These are phyloP conservation scores for Boletus rubescentipes DNA, from an alignment of 768 basidiomycete genomes.

Conservation along the genomic window DNA sequence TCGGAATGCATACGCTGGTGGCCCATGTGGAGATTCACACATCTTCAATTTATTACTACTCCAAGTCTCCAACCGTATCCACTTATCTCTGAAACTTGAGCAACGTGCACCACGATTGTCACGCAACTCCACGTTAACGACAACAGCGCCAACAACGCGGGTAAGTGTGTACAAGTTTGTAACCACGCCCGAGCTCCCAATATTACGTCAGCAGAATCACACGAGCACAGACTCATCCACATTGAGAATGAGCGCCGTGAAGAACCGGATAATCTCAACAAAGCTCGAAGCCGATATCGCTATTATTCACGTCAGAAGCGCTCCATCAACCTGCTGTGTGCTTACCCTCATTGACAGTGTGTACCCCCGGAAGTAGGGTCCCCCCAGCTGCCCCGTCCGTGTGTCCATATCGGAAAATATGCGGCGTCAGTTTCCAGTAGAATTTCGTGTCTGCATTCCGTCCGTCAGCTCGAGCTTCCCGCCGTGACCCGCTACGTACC, in stretches of 20 bases:
- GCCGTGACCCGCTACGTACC: conserved; percentile 14
- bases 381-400: conserved; percentile 33
- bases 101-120: neutral
- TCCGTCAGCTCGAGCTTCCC: neutral
- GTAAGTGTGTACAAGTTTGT: neutral
- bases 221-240: conserved; percentile 49
- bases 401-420: conserved; percentile 69
- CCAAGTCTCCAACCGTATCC: neutral
- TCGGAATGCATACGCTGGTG: no score
- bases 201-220: neutral
- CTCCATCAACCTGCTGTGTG: neutral
- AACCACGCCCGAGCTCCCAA: neutral
- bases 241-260: conserved; percentile 63
- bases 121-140: neutral
- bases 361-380: conserved; percentile 43
- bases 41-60: no score
- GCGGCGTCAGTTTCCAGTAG: conserved; percentile 46
- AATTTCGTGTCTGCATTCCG: conserved; percentile 38
- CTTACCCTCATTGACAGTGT: conserved; percentile 74
- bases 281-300: conserved; percentile 51
- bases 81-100: neutral
- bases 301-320: neutral
- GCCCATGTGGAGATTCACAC: no score
- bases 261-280: conserved; percentile 67
- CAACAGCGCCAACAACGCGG: neutral